Base-by-base conservation (phyloP, 2,329 filamentous ascomycete species). In the Scedosporium minutisporum region DNA sequence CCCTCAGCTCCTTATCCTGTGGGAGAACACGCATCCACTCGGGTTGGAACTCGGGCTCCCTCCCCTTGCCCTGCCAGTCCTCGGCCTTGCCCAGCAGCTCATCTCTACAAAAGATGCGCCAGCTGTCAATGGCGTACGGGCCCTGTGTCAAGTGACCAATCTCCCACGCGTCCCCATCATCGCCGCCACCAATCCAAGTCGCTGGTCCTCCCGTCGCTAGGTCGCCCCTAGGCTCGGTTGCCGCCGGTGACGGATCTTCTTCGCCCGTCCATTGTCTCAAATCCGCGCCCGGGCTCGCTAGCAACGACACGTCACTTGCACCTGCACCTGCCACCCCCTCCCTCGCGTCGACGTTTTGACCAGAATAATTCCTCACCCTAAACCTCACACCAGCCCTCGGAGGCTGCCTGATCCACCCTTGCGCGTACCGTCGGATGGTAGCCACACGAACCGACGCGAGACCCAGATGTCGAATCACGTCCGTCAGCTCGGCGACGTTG, bases 101-200 rank as follows among this genome's bases (percentile, higher is more conserved):
- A 71, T 97, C 93, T 1, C 93, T 85, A 71, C 91, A 96, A 73
- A 97, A 97, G 66, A 97, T 96, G 3, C 93, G 85, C 90, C 91
- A 97, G 70, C 89, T 93, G 73, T 97, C 93, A 58, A 93, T 78
- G 0, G 91, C 89, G 72, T 97, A 97, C 1, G 85, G 80, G 16
- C 92, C 90, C 62, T 90, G 87, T 0, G 91, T 92, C 63, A 97
- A 77, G 72, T 96, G 90, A 0, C 88, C 91, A 64, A 96, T 89
- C 70, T 97, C 93, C 87, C 91, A 96, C 0, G 83, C 82, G 10
- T 80, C 77, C 21, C 71, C 57, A 18, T 71, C 68, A 18, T 57
- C 59, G 21, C 63, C 62, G 14, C 55, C 46, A 4, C 33, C 33
- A 12, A 4, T 14, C 33, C 9, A 38, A 38, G 33, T 4, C 33